Evolutionary conservation across 345 rosid species (phyloP), one percentile per base, ranked within the genome.

Genomic region (Hibiscus tridactylites): DNA sequence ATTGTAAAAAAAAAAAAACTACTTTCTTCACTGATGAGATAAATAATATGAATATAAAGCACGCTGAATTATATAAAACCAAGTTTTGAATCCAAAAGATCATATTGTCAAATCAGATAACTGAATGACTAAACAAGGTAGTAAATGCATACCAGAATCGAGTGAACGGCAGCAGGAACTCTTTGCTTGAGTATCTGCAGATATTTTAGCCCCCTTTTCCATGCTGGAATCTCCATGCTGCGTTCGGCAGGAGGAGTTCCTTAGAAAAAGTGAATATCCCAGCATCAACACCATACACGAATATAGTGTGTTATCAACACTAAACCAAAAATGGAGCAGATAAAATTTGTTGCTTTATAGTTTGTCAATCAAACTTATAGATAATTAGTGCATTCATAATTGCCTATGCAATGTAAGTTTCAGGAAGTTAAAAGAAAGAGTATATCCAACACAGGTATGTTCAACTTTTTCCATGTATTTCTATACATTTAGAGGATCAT

Each of bases 221-320:
- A 95, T 33, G 88, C 90, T 76, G 99, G 90, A 81, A 89, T 82
- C 74, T 92, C 97, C 86, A 85, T 90, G 91, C 97, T 92, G 99
- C 97, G 99, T 95, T 89, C 96, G 91, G 91, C 89, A 95, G 89
- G 91, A 88, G 97, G 83, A 90, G 91, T 82, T 88, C 99, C 99
- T 92, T 95, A 92, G 96, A 86, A 83, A 83, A 90, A 86, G 96
- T 90, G 93, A 90, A 88, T 90, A 81, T 92, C 90, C 83, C 92
- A 83, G 78, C 84, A 95, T 95, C 97, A 90, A 92, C 89, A 85
- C 83, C 88, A 81, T 75, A 85, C 81, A 84, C 76, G 56, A 71
- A 46, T 42, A 80, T 78, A 77, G 29, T 37, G 66, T 47, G 33
- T 63, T 65, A 78, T 62, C 19, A 59, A 75, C 52, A 12, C 21